Evolutionary conservation across 257 asterid genomes (phyloP).

Genomic region (Petunia axillaris): DNA sequence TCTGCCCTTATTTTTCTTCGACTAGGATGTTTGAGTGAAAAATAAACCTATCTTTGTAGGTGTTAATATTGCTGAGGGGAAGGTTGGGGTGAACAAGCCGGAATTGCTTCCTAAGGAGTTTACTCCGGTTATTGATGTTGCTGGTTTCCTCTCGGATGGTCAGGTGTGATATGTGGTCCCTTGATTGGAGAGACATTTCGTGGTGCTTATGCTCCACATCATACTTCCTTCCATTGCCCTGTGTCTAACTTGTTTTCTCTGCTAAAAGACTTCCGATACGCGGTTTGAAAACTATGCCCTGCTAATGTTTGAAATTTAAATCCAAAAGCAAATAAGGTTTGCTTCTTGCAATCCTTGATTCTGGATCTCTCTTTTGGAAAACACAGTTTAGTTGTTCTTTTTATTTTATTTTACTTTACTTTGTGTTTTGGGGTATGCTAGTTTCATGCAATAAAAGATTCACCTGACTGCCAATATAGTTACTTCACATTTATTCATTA

Average conservation of each 20-base stretch:
- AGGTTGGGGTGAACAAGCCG: constrained; percentile 85
- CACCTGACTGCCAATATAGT: too few relatives aligned
- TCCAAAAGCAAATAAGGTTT: neutral
- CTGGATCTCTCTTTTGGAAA: neutral
- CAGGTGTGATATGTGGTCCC: constrained; percentile 55
- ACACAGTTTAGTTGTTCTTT: neutral
- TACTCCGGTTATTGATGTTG: constrained; percentile 82
- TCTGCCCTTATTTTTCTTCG: neutral
- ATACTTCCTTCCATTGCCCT: neutral
- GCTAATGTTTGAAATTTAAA: neutral
- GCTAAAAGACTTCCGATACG: neutral
- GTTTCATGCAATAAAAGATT: too few relatives aligned
- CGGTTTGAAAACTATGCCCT: neutral
- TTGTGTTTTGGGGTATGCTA: too few relatives aligned
- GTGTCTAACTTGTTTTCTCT: neutral
- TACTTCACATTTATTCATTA: too few relatives aligned
- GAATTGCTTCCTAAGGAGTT: constrained; percentile 82
- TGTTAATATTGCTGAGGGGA: constrained; percentile 74
- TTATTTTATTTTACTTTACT: too few relatives aligned
- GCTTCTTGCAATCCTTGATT: neutral
- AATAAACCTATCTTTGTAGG: constrained; percentile 44
- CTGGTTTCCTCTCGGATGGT: constrained; percentile 96
- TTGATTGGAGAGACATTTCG: neutral
- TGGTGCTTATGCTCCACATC: neutral
- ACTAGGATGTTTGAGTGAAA: constrained; percentile 15